Evolutionary conservation across 345 rosid genomes (phyloP).

Genomic region (Arabidopsis suecica): DNA sequence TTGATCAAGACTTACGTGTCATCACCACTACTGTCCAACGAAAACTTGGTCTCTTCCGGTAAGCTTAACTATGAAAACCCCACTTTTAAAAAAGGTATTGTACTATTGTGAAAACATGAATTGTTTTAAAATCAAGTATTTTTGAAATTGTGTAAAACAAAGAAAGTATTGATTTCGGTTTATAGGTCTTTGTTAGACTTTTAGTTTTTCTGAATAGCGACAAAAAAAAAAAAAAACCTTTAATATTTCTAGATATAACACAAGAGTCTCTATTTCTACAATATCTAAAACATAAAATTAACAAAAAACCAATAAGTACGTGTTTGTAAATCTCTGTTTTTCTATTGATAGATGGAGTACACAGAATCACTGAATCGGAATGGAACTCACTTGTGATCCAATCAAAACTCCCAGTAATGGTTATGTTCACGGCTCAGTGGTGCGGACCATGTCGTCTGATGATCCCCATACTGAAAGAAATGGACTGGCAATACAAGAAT

Average conservation of each 20-base stretch:
- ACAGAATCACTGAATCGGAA: not conserved
- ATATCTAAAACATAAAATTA: no score
- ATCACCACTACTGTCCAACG: not conserved
- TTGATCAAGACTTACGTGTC: slow-evolving; percentile 14
- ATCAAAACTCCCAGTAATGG: not conserved
- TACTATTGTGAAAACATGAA: no score
- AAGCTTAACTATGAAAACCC: not conserved
- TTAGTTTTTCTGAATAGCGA: no score
- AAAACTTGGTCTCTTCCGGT: not conserved
- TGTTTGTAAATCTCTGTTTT: not conserved
- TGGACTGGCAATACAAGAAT: not conserved
- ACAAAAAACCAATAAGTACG: not conserved
- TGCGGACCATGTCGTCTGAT: not conserved
- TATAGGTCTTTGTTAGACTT: no score
- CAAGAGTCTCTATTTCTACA: no score
- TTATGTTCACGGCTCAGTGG: not conserved
- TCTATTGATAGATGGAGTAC: not conserved
- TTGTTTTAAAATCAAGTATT: no score
- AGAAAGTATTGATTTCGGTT: no score
- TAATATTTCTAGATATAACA: no score
- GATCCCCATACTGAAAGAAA: not conserved
- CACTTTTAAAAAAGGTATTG: no score
- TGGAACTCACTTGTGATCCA: not conserved
- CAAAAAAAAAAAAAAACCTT: no score
- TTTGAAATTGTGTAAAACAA: no score